A percentile compares a stretch with the other conserved stretches of the same genome.
phyloP scores from a whole-genome alignment of 106 monocot genomes.

The Allium cepa region DNA sequence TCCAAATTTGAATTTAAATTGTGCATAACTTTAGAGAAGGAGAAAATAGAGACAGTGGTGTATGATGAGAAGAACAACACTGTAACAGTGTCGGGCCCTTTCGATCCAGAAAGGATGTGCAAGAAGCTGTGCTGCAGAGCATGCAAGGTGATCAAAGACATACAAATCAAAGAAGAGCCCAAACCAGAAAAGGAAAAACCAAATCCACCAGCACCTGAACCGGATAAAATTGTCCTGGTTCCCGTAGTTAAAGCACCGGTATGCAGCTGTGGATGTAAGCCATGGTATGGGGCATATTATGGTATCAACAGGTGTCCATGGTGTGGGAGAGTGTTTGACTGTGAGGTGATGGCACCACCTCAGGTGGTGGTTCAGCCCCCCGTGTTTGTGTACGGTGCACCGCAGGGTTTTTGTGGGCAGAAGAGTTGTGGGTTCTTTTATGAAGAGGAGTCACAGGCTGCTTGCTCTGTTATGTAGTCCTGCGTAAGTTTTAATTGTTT shows the following conservation, averaged over 20 bases:
- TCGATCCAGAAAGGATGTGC: constrained; percentile 31
- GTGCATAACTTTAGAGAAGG: constrained; percentile 15
- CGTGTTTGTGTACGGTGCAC: neutral
- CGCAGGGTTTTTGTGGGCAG: neutral
- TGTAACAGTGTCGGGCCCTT: constrained; percentile 48
- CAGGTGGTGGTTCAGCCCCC: neutral
- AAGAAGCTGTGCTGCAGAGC: constrained; percentile 48
- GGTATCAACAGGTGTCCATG: neutral
- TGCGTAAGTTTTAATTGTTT: too few relatives aligned
- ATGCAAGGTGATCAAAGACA: constrained; percentile 37
- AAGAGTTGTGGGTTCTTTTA: neutral
- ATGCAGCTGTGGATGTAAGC: neutral
- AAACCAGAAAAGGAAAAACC: neutral
- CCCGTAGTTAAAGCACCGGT: neutral
- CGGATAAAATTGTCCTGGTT: neutral
- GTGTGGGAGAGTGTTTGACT: neutral
- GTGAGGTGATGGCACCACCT: neutral
- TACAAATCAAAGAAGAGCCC: constrained; percentile 26
- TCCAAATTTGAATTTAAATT: neutral
- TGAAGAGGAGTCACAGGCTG: neutral
- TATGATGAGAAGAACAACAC: constrained; percentile 51
- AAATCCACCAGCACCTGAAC: neutral
- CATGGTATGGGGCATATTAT: neutral
- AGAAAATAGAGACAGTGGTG: constrained; percentile 23
- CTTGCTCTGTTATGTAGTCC: neutral